phyloP scores from a whole-genome alignment of 306 rosid species.

The Rosa lucieae region DNA sequence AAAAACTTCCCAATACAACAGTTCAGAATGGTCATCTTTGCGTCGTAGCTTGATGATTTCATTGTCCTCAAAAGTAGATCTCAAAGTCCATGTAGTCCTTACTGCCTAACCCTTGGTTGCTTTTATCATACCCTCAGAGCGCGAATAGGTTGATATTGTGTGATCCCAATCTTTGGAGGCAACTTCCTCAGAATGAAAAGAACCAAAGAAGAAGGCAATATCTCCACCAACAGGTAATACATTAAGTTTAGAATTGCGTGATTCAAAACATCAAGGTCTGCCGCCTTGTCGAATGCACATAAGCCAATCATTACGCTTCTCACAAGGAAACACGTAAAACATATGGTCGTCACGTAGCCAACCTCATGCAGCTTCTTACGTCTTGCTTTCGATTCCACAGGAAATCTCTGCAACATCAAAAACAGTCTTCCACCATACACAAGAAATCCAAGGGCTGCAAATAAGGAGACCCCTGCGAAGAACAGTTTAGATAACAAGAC shows the following conservation, averaged over 20 bases:
- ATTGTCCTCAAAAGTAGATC: not conserved
- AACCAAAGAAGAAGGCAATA: constrained; percentile 55
- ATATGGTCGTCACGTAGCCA: constrained; percentile 96
- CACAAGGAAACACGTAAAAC: constrained; percentile 89
- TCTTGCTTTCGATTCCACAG: constrained; percentile 94
- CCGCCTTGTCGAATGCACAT: constrained; percentile 73
- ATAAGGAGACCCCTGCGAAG: constrained; percentile 78
- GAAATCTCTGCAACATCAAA: constrained; percentile 95
- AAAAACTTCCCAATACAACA: not conserved
- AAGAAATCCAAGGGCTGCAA: constrained; percentile 96
- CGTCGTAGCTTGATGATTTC: not conserved
- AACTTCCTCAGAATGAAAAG: constrained; percentile 59
- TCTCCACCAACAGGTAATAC: constrained; percentile 70
- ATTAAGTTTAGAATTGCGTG: constrained; percentile 85
- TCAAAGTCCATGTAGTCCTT: too few species aligned
- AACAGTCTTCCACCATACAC: constrained; percentile 97
- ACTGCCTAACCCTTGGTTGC: not conserved
- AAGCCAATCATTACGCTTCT: constrained; percentile 93
- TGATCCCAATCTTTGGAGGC: constrained; percentile 58
- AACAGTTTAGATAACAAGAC: constrained; percentile 71
- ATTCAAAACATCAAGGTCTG: constrained; percentile 87
- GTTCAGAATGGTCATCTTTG: too few species aligned
- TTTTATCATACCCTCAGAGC: constrained; percentile 14
- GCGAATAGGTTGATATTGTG: constrained; percentile 56
- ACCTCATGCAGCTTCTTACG: constrained; percentile 99